Base-by-base conservation (phyloP, 2,329 filamentous ascomycete species). In the Epichloe typhina region DNA sequence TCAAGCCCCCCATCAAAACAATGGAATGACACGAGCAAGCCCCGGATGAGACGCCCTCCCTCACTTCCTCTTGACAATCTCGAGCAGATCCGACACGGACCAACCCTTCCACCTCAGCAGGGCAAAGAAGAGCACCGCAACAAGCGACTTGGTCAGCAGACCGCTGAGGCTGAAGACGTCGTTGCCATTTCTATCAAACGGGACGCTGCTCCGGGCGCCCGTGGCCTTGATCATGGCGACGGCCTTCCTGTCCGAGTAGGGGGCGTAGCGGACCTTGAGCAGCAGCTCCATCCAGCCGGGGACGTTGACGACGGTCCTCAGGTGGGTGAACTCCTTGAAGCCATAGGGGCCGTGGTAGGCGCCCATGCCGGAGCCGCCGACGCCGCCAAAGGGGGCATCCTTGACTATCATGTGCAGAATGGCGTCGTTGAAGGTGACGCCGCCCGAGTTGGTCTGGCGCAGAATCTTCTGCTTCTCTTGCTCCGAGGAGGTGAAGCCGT, bases 341-440 rank as follows among this genome's bases (percentile, higher is more conserved):
- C 71, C 68, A 51, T 67, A 64, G 42, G 58, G 57, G 5, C 72
- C 72, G 50, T 72, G 70, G 54, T 74, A 73, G 17, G 59, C 57
- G 17, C 72, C 72, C 23, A 63, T 60, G 3, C 72, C 72, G 0
- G 68, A 70, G 12, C 63, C 62, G 12, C 72, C 72, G 17, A 72
- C 67, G 5, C 72, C 72, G 13, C 72, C 72, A 52, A 75, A 74
- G 0, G 72, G 71, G 0, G 68, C 67, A 12, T 59, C 61, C 0
- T 62, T 61, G n/a, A 68, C 61, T 1, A 56, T 59, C 23, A 64
- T 62, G 44, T 74, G 72, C 5, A 70, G 54, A 35, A 66, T 56
- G 13, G 63, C 60, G 53, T 72, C 70, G 53, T 74, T 74, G 55
- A 74, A 60, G 0, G 69, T 72, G 46, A 73, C 69, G 13, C 71